Base-by-base conservation (phyloP, 495 filamentous ascomycete species). In the Physcia stellaris region DNA sequence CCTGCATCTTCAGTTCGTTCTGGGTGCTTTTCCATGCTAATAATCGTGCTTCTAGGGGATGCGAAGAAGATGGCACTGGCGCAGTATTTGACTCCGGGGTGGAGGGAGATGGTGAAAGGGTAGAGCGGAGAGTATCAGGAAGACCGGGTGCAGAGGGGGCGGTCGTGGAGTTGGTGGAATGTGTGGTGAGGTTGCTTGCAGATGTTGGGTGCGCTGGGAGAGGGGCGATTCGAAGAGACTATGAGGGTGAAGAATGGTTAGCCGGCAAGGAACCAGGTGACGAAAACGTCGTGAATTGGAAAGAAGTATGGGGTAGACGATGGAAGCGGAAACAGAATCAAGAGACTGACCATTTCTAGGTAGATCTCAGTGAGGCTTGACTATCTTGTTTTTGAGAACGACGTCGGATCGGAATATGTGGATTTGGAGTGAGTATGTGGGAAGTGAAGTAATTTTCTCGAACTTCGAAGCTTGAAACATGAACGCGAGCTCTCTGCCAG, bases 171-270 rank as follows among this genome's bases (percentile, higher is more conserved):
- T 55, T 42, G 47, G 58, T 55, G 48, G 46, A 45, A 12, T 61
- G 54, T 51, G 63, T 50, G 40, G 68, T 63, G 56, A 74, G 74
- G 57, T 69, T 71, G 59, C 67, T 66, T 43, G 73, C 69, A 50
- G 63, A 60, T 53, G 61, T 54, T 39, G 66, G 61, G 68, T 85
- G 66, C 45, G 57, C 44, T 46, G 72, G 40, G 32, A 74, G 56
- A 58, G 87, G 87, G 49, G 79, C 71, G 56, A 96, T 79, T 62
- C 85, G 83, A 75, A 94, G 84, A 48, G 86, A 79, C 87, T 94
- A 61, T 35, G 30, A 12, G 36, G 36, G 11, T 7, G 31, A 34
- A 41, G 43, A 51, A 26, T 36, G 34, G 21, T 51, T 52, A 46
- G 48, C 49, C 20, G 24, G n/a, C 3, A 22, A 55, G 40, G 46